These are phyloP conservation scores for Westerdykella ornata DNA, from an alignment of 2,329 filamentous ascomycete genomes.

Conservation along the genomic window DNA sequence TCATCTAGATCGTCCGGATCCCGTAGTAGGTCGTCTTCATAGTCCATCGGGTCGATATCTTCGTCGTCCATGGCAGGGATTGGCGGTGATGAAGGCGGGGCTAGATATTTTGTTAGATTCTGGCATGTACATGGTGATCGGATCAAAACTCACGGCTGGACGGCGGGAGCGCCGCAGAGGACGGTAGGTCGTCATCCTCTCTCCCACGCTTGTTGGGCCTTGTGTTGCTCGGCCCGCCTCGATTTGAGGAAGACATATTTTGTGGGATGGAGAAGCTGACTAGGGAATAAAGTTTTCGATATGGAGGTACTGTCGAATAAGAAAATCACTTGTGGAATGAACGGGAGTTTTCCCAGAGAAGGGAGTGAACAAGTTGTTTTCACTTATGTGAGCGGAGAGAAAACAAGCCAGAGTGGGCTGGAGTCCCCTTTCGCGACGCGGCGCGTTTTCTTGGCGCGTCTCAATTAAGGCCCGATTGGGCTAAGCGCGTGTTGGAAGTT, in stretches of 20 bases:
- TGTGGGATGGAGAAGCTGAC: constrained; percentile 73
- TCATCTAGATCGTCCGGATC: constrained; percentile 64
- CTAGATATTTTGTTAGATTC: constrained; percentile 31
- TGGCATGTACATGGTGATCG: not conserved
- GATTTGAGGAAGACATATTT: constrained; percentile 77
- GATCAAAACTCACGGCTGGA: constrained; percentile 54
- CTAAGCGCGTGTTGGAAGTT: constrained; percentile 1
- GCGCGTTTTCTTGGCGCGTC: constrained; percentile 2
- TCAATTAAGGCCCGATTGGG: constrained; percentile 4
- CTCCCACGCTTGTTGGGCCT: constrained; percentile 60
- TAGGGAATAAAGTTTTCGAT: constrained; percentile 13
- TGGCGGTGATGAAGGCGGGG: constrained; percentile 55
- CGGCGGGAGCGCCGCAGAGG: constrained; percentile 52
- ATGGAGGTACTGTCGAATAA: no score
- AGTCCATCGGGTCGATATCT: constrained; percentile 63
- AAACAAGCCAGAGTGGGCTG: no score
- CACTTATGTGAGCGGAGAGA: no score
- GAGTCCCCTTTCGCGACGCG: not conserved
- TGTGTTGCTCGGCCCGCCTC: constrained; percentile 51
- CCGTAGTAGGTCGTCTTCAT: constrained; percentile 56
- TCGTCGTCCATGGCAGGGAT: constrained; percentile 64
- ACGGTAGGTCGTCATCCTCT: constrained; percentile 56
- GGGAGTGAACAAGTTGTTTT: no score
- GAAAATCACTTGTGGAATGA: no score
- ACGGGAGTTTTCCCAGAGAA: no score